phyloP scores from a whole-genome alignment of 257 asterid genomes.

The Nemophila menziesii region DNA sequence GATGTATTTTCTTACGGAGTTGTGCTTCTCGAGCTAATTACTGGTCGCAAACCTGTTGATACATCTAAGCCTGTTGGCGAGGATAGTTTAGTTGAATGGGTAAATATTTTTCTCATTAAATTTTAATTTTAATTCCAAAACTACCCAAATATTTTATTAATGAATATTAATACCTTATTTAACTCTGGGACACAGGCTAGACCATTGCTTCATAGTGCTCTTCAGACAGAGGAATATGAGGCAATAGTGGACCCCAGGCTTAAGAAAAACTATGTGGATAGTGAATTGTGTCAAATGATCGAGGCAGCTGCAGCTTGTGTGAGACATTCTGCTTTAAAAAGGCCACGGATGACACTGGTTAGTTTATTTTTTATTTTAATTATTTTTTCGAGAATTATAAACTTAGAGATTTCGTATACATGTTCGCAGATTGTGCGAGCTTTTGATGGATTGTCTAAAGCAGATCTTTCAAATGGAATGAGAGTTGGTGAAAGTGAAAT shows the following conservation, averaged over 20 bases:
- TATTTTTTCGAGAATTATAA: not conserved
- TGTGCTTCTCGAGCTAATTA: constrained; percentile 73
- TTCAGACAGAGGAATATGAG: constrained; percentile 46
- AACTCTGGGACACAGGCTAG: constrained; percentile 69
- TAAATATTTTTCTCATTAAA: constrained; percentile 19
- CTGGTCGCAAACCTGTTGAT: constrained; percentile 94
- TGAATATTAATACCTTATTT: not conserved
- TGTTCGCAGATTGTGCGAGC: constrained; percentile 14
- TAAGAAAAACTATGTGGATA: constrained; percentile 36
- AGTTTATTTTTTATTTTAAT: constrained; percentile 1
- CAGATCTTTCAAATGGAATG: constrained; percentile 14
- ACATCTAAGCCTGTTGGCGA: constrained; percentile 77
- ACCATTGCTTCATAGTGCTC: constrained; percentile 58
- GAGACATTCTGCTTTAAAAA: constrained; percentile 78
- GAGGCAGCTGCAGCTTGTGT: constrained; percentile 96
- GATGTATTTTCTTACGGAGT: constrained; percentile 86
- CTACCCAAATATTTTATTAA: too few species aligned
- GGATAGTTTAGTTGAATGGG: constrained; percentile 96
- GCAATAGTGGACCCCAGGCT: constrained; percentile 71
- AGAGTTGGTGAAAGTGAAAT: constrained; percentile 12
- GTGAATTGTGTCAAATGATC: constrained; percentile 59
- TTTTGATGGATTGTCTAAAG: constrained; percentile 7
- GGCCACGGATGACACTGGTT: constrained; percentile 96
- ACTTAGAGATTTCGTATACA: not conserved
- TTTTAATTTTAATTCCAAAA: not conserved